These are phyloP conservation scores for Neonectria ditissima DNA, from an alignment of 2,329 filamentous ascomycete species.

Conservation along the genomic window DNA sequence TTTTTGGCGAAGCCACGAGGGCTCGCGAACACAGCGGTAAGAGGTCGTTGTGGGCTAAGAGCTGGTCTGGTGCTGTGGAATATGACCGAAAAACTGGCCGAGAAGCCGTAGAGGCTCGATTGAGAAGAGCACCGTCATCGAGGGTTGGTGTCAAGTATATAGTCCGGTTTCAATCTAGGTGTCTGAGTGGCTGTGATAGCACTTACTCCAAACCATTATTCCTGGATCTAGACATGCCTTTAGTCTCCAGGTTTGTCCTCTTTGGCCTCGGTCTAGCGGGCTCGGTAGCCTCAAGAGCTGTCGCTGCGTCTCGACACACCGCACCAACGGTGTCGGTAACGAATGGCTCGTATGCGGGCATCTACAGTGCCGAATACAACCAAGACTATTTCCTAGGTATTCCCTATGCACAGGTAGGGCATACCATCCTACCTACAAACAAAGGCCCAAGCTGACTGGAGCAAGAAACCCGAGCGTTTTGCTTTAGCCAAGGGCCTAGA, in stretches of 20 bases:
- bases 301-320: conserved; percentile 1
- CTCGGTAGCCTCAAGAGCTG: conserved; percentile 7
- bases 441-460: conserved; percentile 1
- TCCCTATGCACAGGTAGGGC: conserved; percentile 38
- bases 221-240: conserved; percentile 6
- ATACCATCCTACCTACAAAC: neutral
- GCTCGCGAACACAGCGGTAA: neutral
- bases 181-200: too few relatives aligned
- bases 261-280: conserved; percentile 11
- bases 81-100: conserved; percentile 20
- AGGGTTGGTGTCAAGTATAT: too few relatives aligned
- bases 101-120: neutral
- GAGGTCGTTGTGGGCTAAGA: neutral
- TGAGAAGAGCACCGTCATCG: neutral
- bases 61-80: neutral
- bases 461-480: conserved; percentile 35
- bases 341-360: conserved; percentile 40
- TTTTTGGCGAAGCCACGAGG: conserved; percentile 1
- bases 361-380: conserved; percentile 33
- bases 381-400: conserved; percentile 41
- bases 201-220: neutral
- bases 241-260: conserved; percentile 9
- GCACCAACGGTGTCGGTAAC: conserved; percentile 34
- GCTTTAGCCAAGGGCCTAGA: conserved; percentile 55
- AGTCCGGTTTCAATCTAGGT: neutral